These are phyloP conservation scores for Ustilago esculenta DNA, from an alignment of 1,284 basidiomycete species.

Conservation along the genomic window DNA sequence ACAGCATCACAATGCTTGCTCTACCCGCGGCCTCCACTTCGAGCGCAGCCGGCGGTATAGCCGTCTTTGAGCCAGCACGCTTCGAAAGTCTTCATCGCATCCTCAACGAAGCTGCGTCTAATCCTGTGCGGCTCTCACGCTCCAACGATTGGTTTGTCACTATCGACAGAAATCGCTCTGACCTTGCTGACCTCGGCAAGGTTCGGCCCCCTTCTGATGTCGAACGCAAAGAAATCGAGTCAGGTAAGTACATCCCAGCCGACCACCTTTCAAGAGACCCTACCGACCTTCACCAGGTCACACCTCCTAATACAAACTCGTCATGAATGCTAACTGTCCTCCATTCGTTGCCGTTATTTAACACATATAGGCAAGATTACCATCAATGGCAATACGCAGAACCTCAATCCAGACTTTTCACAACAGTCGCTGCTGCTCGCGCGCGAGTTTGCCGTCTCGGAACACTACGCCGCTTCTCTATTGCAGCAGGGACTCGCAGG, in stretches of 20 bases:
- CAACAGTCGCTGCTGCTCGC: conserved; percentile 61
- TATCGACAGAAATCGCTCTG: conserved; percentile 55
- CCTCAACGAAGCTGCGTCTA: conserved; percentile 49
- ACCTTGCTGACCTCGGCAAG: conserved; percentile 58
- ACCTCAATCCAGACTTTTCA: conserved; percentile 63
- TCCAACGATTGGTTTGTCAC: conserved; percentile 63
- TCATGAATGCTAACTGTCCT: background rate
- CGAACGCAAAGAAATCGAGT: conserved; percentile 63
- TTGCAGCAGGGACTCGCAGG: conserved; percentile 61
- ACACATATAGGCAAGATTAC: conserved; percentile 53
- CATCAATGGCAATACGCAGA: conserved; percentile 53
- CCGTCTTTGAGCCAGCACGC: conserved; percentile 57
- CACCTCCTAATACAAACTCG: no score
- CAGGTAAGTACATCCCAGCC: conserved; percentile 37
- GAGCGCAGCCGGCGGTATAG: conserved; percentile 20
- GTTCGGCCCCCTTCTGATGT: conserved; percentile 51
- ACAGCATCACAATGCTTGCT: conserved; percentile 14
- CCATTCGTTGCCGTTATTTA: background rate
- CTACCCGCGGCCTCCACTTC: conserved; percentile 27
- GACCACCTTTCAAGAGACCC: no score
- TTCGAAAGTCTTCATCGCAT: conserved; percentile 60
- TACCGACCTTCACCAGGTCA: no score
- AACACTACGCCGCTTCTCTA: conserved; percentile 63
- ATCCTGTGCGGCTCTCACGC: conserved; percentile 43
- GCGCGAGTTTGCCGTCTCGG: conserved; percentile 58